Evolutionary conservation across 202 grass and related monocot genomes (phyloP).

Genomic region (Panicum hallii): DNA sequence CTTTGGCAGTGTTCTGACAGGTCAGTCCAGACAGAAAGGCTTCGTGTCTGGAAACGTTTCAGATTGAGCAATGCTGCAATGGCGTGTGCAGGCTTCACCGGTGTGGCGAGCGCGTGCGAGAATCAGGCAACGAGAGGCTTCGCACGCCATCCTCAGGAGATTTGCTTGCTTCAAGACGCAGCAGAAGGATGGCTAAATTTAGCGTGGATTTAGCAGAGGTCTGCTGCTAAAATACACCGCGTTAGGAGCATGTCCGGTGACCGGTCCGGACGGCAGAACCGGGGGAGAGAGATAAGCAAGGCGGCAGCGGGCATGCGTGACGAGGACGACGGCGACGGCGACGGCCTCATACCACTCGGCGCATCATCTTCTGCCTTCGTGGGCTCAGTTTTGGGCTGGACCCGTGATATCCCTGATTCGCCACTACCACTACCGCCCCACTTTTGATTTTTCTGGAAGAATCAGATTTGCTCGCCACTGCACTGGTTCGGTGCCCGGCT

Average conservation of each 20-base stretch:
- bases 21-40: not conserved
- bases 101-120: not conserved
- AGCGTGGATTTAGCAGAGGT: no score
- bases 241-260: not conserved
- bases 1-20: not conserved
- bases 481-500: not conserved
- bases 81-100: not conserved
- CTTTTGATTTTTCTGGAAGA: not conserved
- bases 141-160: not conserved
- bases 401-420: not conserved
- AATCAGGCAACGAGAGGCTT: not conserved
- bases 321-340: slow-evolving; percentile 4
- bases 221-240: not conserved
- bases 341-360: not conserved
- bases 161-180: not conserved
- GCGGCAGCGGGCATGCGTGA: not conserved
- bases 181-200: no score
- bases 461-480: not conserved
- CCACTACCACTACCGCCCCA: not conserved
- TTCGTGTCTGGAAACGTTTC: not conserved
- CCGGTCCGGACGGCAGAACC: not conserved
- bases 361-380: not conserved
- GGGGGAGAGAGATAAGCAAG: not conserved
- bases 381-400: slow-evolving; percentile 12
- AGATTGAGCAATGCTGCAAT: not conserved